Percentiles rank a stretch among this genome's conserved stretches.
phyloP scores from a whole-genome alignment of 495 filamentous ascomycete genomes.

The Annulohypoxylon bovei region DNA sequence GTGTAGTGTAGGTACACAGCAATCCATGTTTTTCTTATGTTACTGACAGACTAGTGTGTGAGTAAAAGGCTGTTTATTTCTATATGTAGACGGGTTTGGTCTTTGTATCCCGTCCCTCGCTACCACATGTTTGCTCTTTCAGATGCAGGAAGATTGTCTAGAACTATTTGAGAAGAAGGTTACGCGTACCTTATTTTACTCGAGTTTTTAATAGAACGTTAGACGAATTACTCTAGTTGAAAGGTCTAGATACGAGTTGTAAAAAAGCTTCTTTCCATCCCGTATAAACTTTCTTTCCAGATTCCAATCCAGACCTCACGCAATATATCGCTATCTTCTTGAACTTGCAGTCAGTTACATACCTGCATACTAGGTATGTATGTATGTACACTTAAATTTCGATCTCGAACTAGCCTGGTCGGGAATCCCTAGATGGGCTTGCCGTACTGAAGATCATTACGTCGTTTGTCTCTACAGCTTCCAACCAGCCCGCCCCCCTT shows the following conservation, averaged over 20 bases:
- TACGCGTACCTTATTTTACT: conserved; percentile 31
- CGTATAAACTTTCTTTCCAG: conserved; percentile 18
- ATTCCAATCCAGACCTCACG: conserved; percentile 16
- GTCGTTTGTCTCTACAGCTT: conserved; percentile 32
- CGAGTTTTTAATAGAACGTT: conserved; percentile 16
- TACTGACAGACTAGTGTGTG: conserved; percentile 6
- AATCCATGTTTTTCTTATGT: conserved; percentile 11
- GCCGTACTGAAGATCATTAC: conserved; percentile 38
- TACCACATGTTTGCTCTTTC: conserved; percentile 12
- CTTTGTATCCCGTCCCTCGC: conserved; percentile 26
- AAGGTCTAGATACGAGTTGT: conserved; percentile 29
- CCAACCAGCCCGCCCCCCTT: conserved; percentile 18
- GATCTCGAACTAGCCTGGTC: conserved; percentile 23
- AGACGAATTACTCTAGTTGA: conserved; percentile 19
- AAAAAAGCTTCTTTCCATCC: conserved; percentile 22
- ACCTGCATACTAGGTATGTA: not conserved
- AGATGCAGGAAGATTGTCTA: conserved; percentile 29
- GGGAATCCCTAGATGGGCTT: conserved; percentile 31
- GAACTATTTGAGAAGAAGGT: conserved; percentile 29
- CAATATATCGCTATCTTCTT: not conserved
- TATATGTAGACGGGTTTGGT: not conserved
- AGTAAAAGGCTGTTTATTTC: not conserved
- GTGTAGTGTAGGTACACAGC: too few species aligned
- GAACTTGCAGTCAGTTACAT: not conserved
- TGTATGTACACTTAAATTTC: conserved; percentile 6